Base-by-base conservation (phyloP, 306 rosid genomes). In the Abrus precatorius region DNA sequence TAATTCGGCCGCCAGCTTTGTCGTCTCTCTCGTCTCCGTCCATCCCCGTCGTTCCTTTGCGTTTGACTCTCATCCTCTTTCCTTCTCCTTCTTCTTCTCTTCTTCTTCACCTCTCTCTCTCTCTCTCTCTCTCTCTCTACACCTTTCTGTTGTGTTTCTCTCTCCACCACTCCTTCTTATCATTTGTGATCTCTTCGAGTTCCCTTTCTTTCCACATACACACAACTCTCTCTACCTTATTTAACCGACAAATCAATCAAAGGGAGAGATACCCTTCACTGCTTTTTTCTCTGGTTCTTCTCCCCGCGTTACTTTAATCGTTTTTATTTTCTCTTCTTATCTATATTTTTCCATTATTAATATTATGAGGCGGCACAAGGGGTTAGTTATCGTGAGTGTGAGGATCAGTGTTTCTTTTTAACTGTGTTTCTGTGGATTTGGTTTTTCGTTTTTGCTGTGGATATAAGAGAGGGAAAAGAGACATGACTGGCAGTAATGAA, bases 21-120 rank as follows among this genome's bases (percentile, higher is more conserved):
- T 95, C 99, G 94, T 92, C 90, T 91, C 92, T 75, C 65, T 88
- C 89, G 95, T 85, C 92, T 86, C 89, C 94, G 92, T 90, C 47
- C 96, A 71, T 81, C 94, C 73, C 85, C 94, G 85, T 79, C 88
- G 89, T 79, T 84, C 77, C 81, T 65, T 84, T 83, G 78, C 75
- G 75, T 87, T 87, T 88, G 92, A 77, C 90, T 71, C 87, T 55
- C 84, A 6, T 66, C 20, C 66, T 38, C 69, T 81, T 47, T 44
- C 8, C 9, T 20, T 40, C 14, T 28, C 5, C 48, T 12, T 2
- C 6, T 14, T 10, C 49, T 72, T 60, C 56, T 60, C 62, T 36
- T 84, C 67, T 61, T 20, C 20, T 20, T 20, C 20, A 20, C 20
- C 50, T 77, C 84, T 29, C 36, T 72, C 6, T 59, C 49, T 78